Percentiles rank a stretch among this genome's conserved stretches.
Conservation (phyloP, 2,329 filamentous ascomycete genomes). For the Cordyceps sp. region DNA sequence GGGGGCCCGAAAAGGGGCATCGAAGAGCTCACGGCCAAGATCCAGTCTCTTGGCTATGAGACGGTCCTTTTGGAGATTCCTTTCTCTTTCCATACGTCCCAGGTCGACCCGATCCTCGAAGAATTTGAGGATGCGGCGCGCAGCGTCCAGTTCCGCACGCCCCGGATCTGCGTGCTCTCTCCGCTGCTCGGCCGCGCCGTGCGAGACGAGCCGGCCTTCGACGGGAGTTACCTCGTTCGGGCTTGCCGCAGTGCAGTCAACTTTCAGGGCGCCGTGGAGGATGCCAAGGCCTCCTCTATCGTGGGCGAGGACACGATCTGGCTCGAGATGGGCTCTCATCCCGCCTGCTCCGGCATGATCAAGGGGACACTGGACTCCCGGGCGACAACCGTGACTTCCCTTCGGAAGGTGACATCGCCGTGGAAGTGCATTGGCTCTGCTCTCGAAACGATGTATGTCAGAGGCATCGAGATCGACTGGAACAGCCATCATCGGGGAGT, state of each 20-base stretch:
- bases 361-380: neutral
- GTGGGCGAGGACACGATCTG: constrained; percentile 35
- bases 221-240: constrained; percentile 40
- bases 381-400: neutral
- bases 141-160: constrained; percentile 21
- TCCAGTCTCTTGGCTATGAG: constrained; percentile 19
- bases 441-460: neutral
- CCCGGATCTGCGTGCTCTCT: constrained; percentile 43
- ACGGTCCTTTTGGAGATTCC: constrained; percentile 30
- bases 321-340: constrained; percentile 1
- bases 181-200: constrained; percentile 32
- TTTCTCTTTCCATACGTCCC: constrained; percentile 36
- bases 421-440: neutral
- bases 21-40: constrained; percentile 22
- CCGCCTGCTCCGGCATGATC: constrained; percentile 1
- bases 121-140: constrained; percentile 34
- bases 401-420: neutral
- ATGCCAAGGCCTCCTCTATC: constrained; percentile 6
- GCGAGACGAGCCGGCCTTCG: constrained; percentile 15
- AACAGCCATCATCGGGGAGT: constrained; percentile 46
- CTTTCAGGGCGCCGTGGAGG: constrained; percentile 41
- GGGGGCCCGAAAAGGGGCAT: constrained; percentile 25
- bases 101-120: constrained; percentile 37
- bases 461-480: constrained; percentile 48
- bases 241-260: constrained; percentile 49